Evolutionary conservation across 176 grass and related monocot genomes (phyloP).

Genomic region (Eleusine indica): DNA sequence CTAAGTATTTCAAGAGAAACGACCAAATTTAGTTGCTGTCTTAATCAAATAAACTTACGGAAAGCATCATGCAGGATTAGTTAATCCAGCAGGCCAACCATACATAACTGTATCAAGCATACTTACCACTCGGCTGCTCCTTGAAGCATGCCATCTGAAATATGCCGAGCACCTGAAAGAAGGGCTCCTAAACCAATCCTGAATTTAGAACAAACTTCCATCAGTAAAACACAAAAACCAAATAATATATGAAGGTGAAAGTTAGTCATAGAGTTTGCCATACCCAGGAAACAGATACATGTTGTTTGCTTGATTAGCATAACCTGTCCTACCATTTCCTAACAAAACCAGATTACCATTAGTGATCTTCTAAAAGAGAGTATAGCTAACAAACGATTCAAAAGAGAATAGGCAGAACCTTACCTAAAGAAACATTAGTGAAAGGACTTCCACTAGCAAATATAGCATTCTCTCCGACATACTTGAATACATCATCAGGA

Average conservation of each 20-base stretch:
- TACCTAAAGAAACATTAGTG: constrained; percentile 78
- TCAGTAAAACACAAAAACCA: constrained; percentile 35
- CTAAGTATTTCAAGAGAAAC: background rate
- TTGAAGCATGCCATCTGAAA: constrained; percentile 96
- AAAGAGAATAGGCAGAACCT: constrained; percentile 33
- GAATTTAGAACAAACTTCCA: constrained; percentile 45
- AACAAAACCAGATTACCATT: constrained; percentile 28
- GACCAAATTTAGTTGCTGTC: background rate
- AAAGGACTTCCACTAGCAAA: constrained; percentile 99
- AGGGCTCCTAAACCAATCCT: constrained; percentile 97
- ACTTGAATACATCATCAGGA: constrained; percentile 88
- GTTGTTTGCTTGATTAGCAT: constrained; percentile 97
- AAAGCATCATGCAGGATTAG: background rate
- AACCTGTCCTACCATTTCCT: constrained; percentile 74
- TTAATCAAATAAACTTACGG: background rate
- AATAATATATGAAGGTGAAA: constrained; percentile 15
- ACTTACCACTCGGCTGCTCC: constrained; percentile 91
- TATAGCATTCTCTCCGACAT: constrained; percentile 83
- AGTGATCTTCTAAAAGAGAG: constrained; percentile 17
- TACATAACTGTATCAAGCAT: constrained; percentile 24
- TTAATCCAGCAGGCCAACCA: constrained; percentile 11
- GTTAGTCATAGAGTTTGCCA: constrained; percentile 4
- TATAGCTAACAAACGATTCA: constrained; percentile 11
- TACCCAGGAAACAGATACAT: constrained; percentile 99
- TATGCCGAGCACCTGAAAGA: constrained; percentile 84